These are phyloP conservation scores for Suhomyces maxii DNA, from an alignment of 1,139 yeast species.

Conservation along the genomic window DNA sequence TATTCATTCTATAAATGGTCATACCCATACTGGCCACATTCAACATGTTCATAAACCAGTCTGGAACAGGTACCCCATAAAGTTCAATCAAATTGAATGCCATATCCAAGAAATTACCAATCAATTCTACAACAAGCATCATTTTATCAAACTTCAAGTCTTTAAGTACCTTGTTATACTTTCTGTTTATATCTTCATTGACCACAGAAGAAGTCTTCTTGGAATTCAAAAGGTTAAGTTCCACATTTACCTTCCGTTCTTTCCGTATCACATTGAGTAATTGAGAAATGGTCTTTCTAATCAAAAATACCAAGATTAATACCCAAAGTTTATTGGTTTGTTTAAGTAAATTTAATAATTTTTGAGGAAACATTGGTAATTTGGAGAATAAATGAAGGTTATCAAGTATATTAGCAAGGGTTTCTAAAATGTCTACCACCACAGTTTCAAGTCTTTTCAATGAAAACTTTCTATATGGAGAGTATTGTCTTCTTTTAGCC, in stretches of 20 bases:
- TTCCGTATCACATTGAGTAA: slow-evolving; percentile 42
- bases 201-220: slow-evolving; percentile 24
- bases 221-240: slow-evolving; percentile 33
- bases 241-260: slow-evolving; percentile 40
- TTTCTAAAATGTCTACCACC: slow-evolving; percentile 36
- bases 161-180: slow-evolving; percentile 43
- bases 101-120: slow-evolving; percentile 47
- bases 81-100: slow-evolving; percentile 44
- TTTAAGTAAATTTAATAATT: slow-evolving; percentile 31
- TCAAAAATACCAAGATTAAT: slow-evolving; percentile 41
- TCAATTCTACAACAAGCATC: slow-evolving; percentile 44
- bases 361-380: slow-evolving; percentile 44
- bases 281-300: slow-evolving; percentile 46
- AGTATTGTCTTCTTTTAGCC: slow-evolving; percentile 4
- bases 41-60: slow-evolving; percentile 45
- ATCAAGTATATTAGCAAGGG: slow-evolving; percentile 42
- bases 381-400: slow-evolving; percentile 46
- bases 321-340: slow-evolving; percentile 51
- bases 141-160: slow-evolving; percentile 47
- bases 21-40: slow-evolving; percentile 49
- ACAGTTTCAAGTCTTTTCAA: slow-evolving; percentile 34
- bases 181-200: slow-evolving; percentile 31
- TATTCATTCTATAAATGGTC: slow-evolving; percentile 54
- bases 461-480: slow-evolving; percentile 18
- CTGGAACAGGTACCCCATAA: slow-evolving; percentile 38